Conservation (phyloP, 306 rosid species). For the Dryas octopetala region DNA sequence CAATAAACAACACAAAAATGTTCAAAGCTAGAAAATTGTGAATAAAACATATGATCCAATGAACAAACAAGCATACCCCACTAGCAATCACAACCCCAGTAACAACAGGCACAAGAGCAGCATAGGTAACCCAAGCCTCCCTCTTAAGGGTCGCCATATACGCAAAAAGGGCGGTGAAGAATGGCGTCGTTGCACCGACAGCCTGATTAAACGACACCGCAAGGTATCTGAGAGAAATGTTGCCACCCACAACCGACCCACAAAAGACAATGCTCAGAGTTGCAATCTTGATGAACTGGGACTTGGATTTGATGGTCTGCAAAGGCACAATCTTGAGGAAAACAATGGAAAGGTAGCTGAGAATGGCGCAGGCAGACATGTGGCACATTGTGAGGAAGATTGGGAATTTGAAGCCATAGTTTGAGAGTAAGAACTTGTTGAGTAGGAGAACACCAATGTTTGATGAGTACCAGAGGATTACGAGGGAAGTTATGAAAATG, state of each 20-base stretch:
- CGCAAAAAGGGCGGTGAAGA: slow-evolving; percentile 90
- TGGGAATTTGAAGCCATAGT: slow-evolving; percentile 85
- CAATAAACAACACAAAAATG: neutral
- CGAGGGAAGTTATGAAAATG: slow-evolving; percentile 61
- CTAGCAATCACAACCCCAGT: slow-evolving; percentile 98
- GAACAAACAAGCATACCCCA: slow-evolving; percentile 61
- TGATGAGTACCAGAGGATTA: slow-evolving; percentile 79
- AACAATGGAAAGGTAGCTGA: slow-evolving; percentile 84
- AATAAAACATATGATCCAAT: slow-evolving; percentile 12
- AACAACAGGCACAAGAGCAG: slow-evolving; percentile 96
- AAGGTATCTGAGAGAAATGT: slow-evolving; percentile 81
- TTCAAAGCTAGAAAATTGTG: neutral
- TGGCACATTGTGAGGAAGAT: slow-evolving; percentile 99
- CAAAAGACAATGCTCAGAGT: slow-evolving; percentile 85
- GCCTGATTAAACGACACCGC: slow-evolving; percentile 97
- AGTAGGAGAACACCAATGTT: slow-evolving; percentile 94
- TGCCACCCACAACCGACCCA: slow-evolving; percentile 93
- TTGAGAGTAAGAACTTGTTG: slow-evolving; percentile 88
- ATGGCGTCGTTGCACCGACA: slow-evolving; percentile 96
- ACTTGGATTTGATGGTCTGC: slow-evolving; percentile 76
- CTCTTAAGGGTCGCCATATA: slow-evolving; percentile 82
- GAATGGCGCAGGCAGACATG: slow-evolving; percentile 91
- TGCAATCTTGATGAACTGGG: slow-evolving; percentile 82
- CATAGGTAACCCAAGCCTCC: slow-evolving; percentile 93
- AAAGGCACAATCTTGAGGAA: slow-evolving; percentile 79